Base-by-base conservation (phyloP, 148 eudicot species). In the Rheum nobile region DNA sequence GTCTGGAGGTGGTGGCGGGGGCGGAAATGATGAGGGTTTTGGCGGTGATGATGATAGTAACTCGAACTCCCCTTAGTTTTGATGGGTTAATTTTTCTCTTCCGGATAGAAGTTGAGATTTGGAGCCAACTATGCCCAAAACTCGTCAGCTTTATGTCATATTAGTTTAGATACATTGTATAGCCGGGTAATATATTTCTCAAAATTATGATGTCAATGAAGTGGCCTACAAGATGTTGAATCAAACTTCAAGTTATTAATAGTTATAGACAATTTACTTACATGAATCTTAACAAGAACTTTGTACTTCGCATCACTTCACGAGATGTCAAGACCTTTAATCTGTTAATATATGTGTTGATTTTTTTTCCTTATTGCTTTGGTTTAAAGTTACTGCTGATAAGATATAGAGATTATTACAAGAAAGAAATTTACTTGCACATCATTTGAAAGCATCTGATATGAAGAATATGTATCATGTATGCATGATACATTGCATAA, bases 1-100 rank as follows among this genome's bases (percentile, higher is more conserved):
- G 22, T 37, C 74, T 72, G 74, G 55, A 21, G 73, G 73, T 7
- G 50, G 22, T 9, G 73, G 73, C 14, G 74, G 55, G 0, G 74
- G 59, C 59, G 32, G 29, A 2, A 48, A 48, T 1, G 74, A 41
- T 19, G 74, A 46, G 32, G 61, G 57, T 9, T 11, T 47, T 41
- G 74, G 74, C 17, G 35, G 74, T 8, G 54, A 46, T 10, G 35
- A 59, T 47, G 74, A 14, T 21, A 46, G 38, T 26, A 72, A 71
- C 52, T 38, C 31, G 28, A 39, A 71, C 47, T 39, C 19, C 22
- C 31, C 17, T 21, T 14, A 42, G 10, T 2, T 37, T 8, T 21
- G 17, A 8, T 31, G 70, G 38, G 59, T 52, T 52, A 21, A 29
- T 31, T 50, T 22, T 1, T 5, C 61, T 73, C n/a, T 41, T 26